A percentile compares a stretch with the other conserved stretches of the same genome.
These are phyloP conservation scores for Boletus eberwhitei DNA, from an alignment of 768 basidiomycete genomes.

Conservation along the genomic window DNA sequence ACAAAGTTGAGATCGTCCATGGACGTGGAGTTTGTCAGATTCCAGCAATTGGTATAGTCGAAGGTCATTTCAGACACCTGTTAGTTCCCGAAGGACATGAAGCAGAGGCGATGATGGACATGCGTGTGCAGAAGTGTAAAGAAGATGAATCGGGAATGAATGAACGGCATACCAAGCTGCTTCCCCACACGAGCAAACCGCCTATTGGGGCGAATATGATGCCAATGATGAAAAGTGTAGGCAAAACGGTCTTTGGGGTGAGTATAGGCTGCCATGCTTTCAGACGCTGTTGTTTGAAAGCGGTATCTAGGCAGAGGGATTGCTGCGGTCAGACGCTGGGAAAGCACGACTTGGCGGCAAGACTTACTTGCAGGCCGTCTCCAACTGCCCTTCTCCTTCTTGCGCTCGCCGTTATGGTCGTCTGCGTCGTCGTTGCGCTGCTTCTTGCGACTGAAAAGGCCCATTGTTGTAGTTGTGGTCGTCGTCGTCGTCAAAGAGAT, in stretches of 20 bases:
- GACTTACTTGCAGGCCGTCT: conserved; percentile 73
- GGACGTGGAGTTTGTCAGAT: conserved; percentile 38
- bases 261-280: conserved; percentile 99
- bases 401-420: conserved; percentile 47
- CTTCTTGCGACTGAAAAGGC: conserved; percentile 56
- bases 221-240: conserved; percentile 92
- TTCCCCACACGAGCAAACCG: conserved; percentile 91
- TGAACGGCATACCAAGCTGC: conserved; percentile 47
- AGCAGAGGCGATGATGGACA: not conserved
- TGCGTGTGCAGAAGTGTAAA: conserved; percentile 2
- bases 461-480: conserved; percentile 39
- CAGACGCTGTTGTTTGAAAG: conserved; percentile 98
- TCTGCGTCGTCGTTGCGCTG: conserved; percentile 30
- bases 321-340: conserved; percentile 14
- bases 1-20: conserved; percentile 38
- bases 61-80: conserved; percentile 91
- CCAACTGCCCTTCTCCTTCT: conserved; percentile 87
- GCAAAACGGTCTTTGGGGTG: conserved; percentile 95
- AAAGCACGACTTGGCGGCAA: conserved; percentile 4
- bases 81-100: conserved; percentile 2
- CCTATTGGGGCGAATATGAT: conserved; percentile 96
- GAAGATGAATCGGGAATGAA: conserved; percentile 24
- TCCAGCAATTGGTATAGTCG: conserved; percentile 93
- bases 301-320: conserved; percentile 63
- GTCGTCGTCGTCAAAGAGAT: not conserved